phyloP scores from a whole-genome alignment of 2,329 filamentous ascomycete genomes.

The Scolecobasidium constrictum region DNA sequence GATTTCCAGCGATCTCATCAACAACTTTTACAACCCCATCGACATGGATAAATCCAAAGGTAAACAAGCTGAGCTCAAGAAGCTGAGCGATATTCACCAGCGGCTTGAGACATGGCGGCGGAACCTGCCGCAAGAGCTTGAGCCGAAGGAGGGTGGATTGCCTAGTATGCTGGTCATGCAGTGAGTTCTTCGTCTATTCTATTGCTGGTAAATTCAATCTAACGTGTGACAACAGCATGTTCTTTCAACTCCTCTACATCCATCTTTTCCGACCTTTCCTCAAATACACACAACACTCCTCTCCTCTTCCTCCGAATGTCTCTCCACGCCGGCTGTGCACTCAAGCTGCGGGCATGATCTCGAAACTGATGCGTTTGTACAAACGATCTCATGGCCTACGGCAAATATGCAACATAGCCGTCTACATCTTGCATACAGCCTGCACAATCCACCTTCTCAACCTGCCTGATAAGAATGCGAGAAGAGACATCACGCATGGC shows the following conservation, averaged over 20 bases:
- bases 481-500: constrained; percentile 80
- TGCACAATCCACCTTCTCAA: constrained; percentile 93
- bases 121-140: constrained; percentile 73
- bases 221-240: constrained; percentile 57
- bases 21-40: constrained; percentile 81
- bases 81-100: constrained; percentile 82
- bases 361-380: constrained; percentile 88
- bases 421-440: constrained; percentile 90
- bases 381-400: constrained; percentile 83
- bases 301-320: constrained; percentile 75
- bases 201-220: not conserved
- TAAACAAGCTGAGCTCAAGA: constrained; percentile 80
- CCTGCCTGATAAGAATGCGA: constrained; percentile 81
- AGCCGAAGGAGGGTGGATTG: constrained; percentile 78
- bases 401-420: constrained; percentile 92
- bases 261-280: constrained; percentile 92
- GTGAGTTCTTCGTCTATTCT: constrained; percentile 50
- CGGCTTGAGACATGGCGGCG: constrained; percentile 83
- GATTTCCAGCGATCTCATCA: constrained; percentile 82
- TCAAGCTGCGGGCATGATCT: constrained; percentile 78
- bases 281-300: constrained; percentile 72
- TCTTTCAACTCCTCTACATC: constrained; percentile 90
- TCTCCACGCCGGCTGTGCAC: constrained; percentile 87
- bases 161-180: constrained; percentile 77
- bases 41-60: constrained; percentile 51